Evolutionary conservation across 495 filamentous ascomycete species (phyloP).

Genomic region (Neurospora discreta): DNA sequence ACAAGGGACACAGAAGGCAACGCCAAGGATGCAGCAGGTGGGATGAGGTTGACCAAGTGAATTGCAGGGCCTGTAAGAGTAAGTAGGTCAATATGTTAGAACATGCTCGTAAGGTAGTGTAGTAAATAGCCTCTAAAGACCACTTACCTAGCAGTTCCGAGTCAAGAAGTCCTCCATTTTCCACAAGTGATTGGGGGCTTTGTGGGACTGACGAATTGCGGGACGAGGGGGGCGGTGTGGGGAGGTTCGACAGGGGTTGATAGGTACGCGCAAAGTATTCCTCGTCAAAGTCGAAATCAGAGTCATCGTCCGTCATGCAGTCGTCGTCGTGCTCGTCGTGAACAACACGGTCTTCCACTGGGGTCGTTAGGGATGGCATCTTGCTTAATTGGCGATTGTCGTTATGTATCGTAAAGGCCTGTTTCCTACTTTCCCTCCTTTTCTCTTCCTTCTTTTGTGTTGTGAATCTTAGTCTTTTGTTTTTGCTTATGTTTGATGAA

Average conservation of each 20-base stretch:
- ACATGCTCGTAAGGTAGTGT: neutral
- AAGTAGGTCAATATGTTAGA: neutral
- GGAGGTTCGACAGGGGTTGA: constrained; percentile 47
- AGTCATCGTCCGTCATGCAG: constrained; percentile 29
- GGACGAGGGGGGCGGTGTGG: constrained; percentile 46
- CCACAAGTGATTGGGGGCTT: constrained; percentile 28
- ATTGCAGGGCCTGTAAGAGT: constrained; percentile 36
- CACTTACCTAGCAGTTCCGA: constrained; percentile 36
- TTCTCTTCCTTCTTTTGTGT: neutral
- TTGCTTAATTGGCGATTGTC: neutral
- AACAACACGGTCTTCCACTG: neutral
- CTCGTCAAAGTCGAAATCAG: constrained; percentile 35
- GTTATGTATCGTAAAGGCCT: neutral
- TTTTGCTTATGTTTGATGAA: neutral
- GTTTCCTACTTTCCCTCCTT: neutral
- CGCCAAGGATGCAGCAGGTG: constrained; percentile 39
- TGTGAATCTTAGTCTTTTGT: neutral
- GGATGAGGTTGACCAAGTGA: constrained; percentile 44
- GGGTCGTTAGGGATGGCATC: neutral
- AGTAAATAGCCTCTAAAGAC: neutral
- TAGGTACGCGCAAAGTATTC: constrained; percentile 46
- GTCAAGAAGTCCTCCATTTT: constrained; percentile 31
- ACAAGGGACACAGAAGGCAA: constrained; percentile 37
- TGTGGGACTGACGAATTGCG: constrained; percentile 28
- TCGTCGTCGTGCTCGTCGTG: constrained; percentile 14